Conservation (phyloP, 169 alveolate genomes). For the Ichthyophthirius multifiliis region DNA sequence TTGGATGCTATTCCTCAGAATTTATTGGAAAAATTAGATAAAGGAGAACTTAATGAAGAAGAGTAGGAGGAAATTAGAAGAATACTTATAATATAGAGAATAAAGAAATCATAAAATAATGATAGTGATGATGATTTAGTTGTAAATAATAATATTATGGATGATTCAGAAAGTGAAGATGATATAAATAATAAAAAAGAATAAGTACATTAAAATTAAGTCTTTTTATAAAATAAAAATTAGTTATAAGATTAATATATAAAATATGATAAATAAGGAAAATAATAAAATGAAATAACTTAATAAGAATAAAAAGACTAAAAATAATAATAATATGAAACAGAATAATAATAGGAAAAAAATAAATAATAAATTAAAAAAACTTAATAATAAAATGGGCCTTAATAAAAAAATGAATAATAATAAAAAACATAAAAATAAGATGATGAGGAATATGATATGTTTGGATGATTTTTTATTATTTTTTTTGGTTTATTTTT, state of each 20-base stretch:
- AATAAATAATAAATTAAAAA: not conserved
- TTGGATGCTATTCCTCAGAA: not conserved
- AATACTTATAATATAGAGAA: not conserved
- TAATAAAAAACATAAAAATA: not conserved
- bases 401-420: not conserved
- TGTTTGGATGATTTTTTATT: not conserved
- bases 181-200: too few species aligned
- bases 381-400: not conserved
- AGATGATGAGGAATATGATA: constrained; percentile 2
- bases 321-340: not conserved
- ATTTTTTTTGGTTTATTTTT: too few species aligned
- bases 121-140: not conserved
- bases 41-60: not conserved
- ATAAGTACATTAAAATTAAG: too few species aligned
- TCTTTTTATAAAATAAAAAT: too few species aligned
- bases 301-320: not conserved
- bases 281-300: not conserved
- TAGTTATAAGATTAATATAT: not conserved
- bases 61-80: not conserved
- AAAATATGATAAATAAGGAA: not conserved
- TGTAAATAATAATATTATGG: not conserved
- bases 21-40: not conserved
- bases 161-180: not conserved
- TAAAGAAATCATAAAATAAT: not conserved
- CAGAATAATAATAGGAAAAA: not conserved